Conservation (phyloP, 2,329 filamentous ascomycete genomes). For the Teratosphaeriaceae sp. region DNA sequence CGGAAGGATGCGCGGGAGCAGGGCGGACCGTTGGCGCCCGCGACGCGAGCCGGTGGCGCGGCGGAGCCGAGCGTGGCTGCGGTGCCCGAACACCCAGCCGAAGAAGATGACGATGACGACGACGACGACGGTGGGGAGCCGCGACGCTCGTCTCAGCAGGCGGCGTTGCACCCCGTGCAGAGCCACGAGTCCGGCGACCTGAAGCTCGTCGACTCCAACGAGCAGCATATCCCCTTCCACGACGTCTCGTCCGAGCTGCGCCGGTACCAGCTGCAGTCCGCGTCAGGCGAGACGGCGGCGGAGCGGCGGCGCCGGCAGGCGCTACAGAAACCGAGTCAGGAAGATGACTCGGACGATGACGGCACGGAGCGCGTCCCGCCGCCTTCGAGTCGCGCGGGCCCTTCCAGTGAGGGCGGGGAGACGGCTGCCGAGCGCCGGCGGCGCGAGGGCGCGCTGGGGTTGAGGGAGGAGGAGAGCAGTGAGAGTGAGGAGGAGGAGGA, state of each 20-base stretch:
- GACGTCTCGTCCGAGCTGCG: conserved; percentile 30
- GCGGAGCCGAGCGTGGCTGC: conserved; percentile 14
- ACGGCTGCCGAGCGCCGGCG: conserved; percentile 69
- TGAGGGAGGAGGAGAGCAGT: conserved; percentile 43
- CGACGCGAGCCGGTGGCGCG: conserved; percentile 8
- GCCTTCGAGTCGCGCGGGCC: conserved; percentile 4
- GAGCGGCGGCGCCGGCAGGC: conserved; percentile 39
- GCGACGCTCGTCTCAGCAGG: conserved; percentile 2
- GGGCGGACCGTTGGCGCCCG: conserved; percentile 3
- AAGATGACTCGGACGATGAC: conserved; percentile 33
- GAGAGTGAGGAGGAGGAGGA: conserved; percentile 42
- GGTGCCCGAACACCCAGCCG: conserved; percentile 16
- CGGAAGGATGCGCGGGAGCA: conserved; percentile 34
- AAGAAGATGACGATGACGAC: conserved; percentile 7
- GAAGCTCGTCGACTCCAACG: conserved; percentile 39
- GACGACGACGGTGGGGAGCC: too few species aligned
- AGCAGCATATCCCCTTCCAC: conserved; percentile 43
- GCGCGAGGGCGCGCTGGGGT: conserved; percentile 66
- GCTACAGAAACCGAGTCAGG: conserved; percentile 14
- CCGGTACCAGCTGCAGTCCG: conserved; percentile 8
- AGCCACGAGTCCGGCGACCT: conserved; percentile 36
- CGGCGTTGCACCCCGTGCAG: conserved; percentile 31
- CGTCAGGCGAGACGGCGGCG: conserved; percentile 29
- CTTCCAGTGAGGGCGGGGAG: conserved; percentile 41
- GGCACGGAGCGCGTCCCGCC: conserved; percentile 33